These are phyloP conservation scores for Ustilago xerochloae DNA, from an alignment of 1,284 basidiomycete species.

Conservation along the genomic window DNA sequence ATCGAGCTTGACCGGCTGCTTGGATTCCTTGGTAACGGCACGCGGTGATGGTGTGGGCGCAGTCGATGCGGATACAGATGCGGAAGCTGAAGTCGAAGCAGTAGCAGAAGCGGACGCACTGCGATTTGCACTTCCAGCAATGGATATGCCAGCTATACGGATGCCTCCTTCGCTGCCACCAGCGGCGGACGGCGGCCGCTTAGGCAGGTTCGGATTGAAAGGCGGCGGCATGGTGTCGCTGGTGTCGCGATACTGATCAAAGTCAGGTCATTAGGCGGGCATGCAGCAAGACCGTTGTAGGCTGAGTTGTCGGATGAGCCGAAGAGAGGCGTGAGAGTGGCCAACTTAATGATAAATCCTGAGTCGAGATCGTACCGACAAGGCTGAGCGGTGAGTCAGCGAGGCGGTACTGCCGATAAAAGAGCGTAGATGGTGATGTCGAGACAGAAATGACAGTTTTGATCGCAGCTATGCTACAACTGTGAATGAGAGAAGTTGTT, in stretches of 20 bases:
- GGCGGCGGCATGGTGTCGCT: conserved; percentile 17
- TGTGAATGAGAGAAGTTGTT: too few relatives aligned
- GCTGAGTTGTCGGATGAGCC: not conserved
- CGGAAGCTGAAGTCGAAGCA: not conserved
- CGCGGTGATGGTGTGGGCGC: not conserved
- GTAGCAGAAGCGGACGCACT: conserved; percentile 1
- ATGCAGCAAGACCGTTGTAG: not conserved
- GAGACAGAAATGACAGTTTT: too few relatives aligned
- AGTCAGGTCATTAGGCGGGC: not conserved
- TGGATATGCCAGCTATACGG: conserved; percentile 46
- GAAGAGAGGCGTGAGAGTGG: too few relatives aligned
- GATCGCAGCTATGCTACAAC: too few relatives aligned
- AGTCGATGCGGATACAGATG: not conserved
- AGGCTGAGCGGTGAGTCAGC: too few relatives aligned
- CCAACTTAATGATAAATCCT: too few relatives aligned
- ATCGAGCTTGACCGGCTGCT: conserved; percentile 12
- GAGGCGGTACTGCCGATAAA: too few relatives aligned
- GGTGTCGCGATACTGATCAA: not conserved
- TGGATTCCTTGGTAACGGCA: not conserved
- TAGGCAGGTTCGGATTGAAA: not conserved
- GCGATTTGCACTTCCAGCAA: conserved; percentile 18
- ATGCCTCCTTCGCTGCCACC: conserved; percentile 8
- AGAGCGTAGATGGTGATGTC: too few relatives aligned
- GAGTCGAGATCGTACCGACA: too few relatives aligned
- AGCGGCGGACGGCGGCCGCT: not conserved